Base-by-base conservation (phyloP, 2,329 filamentous ascomycete genomes). In the Fusarium ramigenum region DNA sequence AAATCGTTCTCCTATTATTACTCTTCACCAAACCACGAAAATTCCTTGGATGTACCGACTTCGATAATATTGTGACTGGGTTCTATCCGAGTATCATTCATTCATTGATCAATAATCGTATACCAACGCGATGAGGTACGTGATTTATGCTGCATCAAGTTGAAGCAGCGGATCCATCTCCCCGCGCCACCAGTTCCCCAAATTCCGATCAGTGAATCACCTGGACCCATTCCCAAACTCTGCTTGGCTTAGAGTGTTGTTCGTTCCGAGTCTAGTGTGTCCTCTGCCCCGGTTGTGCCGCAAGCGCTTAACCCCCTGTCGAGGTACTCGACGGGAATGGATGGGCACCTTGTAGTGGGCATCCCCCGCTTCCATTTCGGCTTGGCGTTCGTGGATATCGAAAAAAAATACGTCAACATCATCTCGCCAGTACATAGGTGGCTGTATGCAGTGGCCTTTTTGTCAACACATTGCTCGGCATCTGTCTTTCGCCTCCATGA, bases 301-400 rank as follows among this genome's bases (percentile, higher is more conserved):
- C 70, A 73, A 73, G 70, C 70, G 60, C 61, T 59, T 60, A 60
- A 39, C 62, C 28, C 60, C 69, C 61, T 71, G 70, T 44, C 47
- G 28, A 54, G 25, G 57, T 42, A 53, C 44, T 66, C 25, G 61
- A 61, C 36, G 52, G 54, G 66, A 73, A 73, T 73, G 70, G 57
- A 59, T 70, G 36, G 42, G 34, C 65, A 49, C 25, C 30, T 30
- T 40, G 49, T 70, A 53, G 60, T 49, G 43, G 42, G 42, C 37
- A 66, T 73, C 58, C 70, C 70, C 70, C 70, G 70, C 70, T 67
- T 73, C 64, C 57, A 50, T 62, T 63, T 53, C 52, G 43, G 70
- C 70, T 73, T 73, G 70, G 70, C 70, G 44, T 52, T 63, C 49
- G 50, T 56, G 6, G 7, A 7, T 15, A 18, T 23, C 21, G 53